A percentile compares a stretch with the other conserved stretches of the same genome.
phyloP scores from a whole-genome alignment of 177 flowering plant genomes.

The Vitis hybrid region DNA sequence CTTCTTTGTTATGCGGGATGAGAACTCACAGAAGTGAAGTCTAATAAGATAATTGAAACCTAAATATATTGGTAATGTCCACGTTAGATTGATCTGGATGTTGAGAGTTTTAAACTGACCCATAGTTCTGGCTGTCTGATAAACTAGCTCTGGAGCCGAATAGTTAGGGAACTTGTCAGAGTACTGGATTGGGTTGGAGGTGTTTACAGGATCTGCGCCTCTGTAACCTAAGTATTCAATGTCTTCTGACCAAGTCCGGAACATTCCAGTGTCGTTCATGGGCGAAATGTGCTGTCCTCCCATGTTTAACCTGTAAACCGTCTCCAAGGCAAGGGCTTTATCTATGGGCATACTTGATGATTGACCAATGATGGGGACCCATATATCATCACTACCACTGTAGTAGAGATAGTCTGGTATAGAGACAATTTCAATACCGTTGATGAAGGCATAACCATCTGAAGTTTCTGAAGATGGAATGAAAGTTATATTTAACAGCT shows the following conservation, averaged over 20 bases:
- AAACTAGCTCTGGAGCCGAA: constrained; percentile 2
- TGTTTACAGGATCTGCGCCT: no score
- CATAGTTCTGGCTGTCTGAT: constrained; percentile 3
- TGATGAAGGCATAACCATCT: constrained; percentile 33
- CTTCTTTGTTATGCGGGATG: no score
- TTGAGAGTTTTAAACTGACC: background rate
- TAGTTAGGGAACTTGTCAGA: background rate
- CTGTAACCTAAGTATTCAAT: background rate
- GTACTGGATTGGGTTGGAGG: background rate
- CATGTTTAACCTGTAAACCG: constrained; percentile 32
- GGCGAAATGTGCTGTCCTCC: constrained; percentile 22
- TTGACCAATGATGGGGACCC: background rate
- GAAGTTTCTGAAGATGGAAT: constrained; percentile 13
- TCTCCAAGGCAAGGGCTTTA: constrained; percentile 21
- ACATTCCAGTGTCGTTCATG: constrained; percentile 34
- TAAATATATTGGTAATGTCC: no score
- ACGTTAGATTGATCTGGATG: no score
- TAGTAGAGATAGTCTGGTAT: constrained; percentile 32
- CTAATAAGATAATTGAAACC: no score
- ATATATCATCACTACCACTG: no score
- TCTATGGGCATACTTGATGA: background rate
- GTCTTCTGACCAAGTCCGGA: constrained; percentile 23
- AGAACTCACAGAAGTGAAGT: no score
- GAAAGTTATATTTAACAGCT: constrained; percentile 21
- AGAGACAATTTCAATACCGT: constrained; percentile 43